phyloP scores from a whole-genome alignment of 2,329 filamentous ascomycete genomes.

The Curvularia verruculosa region DNA sequence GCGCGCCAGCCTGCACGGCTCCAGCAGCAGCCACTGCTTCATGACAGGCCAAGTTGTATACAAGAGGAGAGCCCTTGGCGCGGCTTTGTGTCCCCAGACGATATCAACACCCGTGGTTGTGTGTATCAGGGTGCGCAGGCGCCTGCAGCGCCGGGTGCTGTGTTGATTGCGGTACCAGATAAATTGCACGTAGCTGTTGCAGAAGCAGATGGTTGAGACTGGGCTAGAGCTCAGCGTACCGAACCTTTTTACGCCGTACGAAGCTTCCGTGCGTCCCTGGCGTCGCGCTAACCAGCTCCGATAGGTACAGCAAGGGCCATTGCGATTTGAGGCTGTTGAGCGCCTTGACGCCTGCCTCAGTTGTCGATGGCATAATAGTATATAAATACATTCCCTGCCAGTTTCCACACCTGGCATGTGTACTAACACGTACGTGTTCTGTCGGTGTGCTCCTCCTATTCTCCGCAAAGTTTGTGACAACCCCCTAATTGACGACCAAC shows the following conservation, averaged over 20 bases:
- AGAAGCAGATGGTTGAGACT: slow-evolving; percentile 8
- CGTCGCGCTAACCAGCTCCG: slow-evolving; percentile 5
- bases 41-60: slow-evolving; percentile 15
- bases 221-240: slow-evolving; percentile 13
- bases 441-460: slow-evolving; percentile 1
- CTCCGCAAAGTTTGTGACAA: slow-evolving; percentile 3
- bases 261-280: slow-evolving; percentile 8
- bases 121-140: background rate
- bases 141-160: background rate
- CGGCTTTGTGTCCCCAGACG: background rate
- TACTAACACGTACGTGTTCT: too few relatives aligned
- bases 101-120: background rate
- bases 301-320: background rate
- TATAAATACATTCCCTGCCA: slow-evolving; percentile 1
- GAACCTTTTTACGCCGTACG: slow-evolving; percentile 7
- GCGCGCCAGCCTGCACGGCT: slow-evolving; percentile 5
- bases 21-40: slow-evolving; percentile 8
- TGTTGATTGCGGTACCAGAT: background rate
- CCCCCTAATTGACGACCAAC: slow-evolving; percentile 11
- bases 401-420: slow-evolving; percentile 10
- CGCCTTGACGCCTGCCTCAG: background rate
- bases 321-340: slow-evolving; percentile 1
- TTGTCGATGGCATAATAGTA: background rate
- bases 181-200: background rate
- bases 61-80: background rate